A percentile compares a stretch with the other conserved stretches of the same genome.
Conservation (phyloP, 225 moss, liverwort and hornwort genomes). For the Marchantia polymorpha region DNA sequence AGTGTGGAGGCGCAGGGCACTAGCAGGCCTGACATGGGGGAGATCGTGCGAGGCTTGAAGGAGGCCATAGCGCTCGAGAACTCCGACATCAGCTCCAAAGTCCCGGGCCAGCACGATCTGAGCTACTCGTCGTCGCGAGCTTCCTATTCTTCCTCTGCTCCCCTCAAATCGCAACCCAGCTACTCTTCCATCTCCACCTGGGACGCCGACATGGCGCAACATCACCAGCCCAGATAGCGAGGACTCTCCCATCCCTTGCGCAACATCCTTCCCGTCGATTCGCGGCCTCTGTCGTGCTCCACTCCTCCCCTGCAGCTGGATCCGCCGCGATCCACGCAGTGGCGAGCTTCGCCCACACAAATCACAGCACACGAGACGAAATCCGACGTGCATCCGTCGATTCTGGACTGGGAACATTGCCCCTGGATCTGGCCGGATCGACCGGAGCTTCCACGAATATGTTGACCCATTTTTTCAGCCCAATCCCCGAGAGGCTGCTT, state of each 20-base stretch:
- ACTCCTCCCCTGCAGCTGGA: neutral
- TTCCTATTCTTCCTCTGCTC: conserved; percentile 11
- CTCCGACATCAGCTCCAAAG: neutral
- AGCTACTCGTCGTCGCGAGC: neutral
- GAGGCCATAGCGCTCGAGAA: conserved; percentile 30
- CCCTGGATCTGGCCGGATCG: no score
- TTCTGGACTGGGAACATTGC: neutral
- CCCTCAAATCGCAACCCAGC: neutral
- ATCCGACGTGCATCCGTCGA: neutral
- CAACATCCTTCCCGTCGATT: neutral
- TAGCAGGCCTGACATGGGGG: conserved; percentile 30
- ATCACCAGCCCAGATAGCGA: conserved; percentile 13
- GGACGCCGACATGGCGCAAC: conserved; percentile 7
- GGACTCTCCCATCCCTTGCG: neutral
- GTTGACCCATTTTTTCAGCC: no score
- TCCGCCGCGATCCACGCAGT: neutral
- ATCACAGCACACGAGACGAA: neutral
- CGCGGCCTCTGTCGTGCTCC: neutral
- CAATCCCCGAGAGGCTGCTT: no score
- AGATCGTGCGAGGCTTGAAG: conserved; percentile 30
- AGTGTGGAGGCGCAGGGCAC: conserved; percentile 16
- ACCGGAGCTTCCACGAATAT: no score
- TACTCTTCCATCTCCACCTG: conserved; percentile 18
- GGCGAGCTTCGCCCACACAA: neutral
- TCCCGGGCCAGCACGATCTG: neutral